These are phyloP conservation scores for Chalciporus sphaerocephalus DNA, from an alignment of 768 basidiomycete species.

Conservation along the genomic window DNA sequence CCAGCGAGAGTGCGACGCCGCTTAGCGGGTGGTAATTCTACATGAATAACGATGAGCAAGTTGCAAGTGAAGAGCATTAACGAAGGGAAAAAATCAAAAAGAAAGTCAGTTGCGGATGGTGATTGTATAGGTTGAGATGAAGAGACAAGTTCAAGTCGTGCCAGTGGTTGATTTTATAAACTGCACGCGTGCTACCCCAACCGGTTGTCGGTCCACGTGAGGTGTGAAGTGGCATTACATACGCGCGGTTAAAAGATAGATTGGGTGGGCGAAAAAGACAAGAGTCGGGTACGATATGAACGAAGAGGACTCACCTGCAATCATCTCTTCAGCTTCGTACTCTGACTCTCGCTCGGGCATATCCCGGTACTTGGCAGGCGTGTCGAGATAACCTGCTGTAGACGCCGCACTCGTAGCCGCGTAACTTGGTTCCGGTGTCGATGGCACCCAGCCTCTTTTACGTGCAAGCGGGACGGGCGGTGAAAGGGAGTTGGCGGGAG, in stretches of 20 bases:
- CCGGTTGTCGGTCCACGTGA: not conserved
- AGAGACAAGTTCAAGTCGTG: too few species aligned
- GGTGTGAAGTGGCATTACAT: conserved; percentile 21
- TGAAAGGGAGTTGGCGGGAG: conserved; percentile 21
- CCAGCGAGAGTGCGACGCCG: conserved; percentile 78
- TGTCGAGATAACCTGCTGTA: conserved; percentile 63
- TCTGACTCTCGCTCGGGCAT: conserved; percentile 30
- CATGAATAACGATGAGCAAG: conserved; percentile 45
- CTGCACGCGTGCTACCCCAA: not conserved
- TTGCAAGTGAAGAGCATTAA: conserved; percentile 33
- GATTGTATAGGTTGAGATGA: not conserved
- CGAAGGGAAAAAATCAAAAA: conserved; percentile 10
- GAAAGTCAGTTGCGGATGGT: conserved; percentile 7
- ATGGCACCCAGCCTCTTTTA: conserved; percentile 74
- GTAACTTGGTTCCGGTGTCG: conserved; percentile 50
- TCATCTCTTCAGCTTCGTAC: conserved; percentile 44
- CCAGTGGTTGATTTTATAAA: conserved; percentile 10
- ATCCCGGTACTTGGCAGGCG: conserved; percentile 57
- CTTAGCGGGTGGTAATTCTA: conserved; percentile 76
- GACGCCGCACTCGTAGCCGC: conserved; percentile 50
- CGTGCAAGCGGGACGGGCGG: conserved; percentile 41
- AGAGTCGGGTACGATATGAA: conserved; percentile 24
- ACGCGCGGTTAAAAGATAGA: conserved; percentile 3
- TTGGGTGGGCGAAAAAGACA: conserved; percentile 2
- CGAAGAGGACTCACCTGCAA: conserved; percentile 37